These are phyloP conservation scores for Paradendryphiella salina DNA, from an alignment of 2,329 filamentous ascomycete genomes.

Conservation along the genomic window DNA sequence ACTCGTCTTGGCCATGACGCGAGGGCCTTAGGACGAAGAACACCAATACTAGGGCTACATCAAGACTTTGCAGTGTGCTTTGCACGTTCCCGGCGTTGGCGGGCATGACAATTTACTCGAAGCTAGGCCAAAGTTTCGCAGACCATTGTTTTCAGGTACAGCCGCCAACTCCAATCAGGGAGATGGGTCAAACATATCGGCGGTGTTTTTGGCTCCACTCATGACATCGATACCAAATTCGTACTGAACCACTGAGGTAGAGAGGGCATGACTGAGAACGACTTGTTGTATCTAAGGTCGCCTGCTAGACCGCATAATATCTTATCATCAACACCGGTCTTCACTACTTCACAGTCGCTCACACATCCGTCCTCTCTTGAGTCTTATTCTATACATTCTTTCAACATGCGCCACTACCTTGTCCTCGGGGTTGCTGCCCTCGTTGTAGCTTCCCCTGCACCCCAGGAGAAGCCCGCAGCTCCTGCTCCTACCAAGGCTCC, in stretches of 20 bases:
- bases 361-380: background rate
- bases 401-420: conserved; percentile 28
- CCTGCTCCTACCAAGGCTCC: conserved; percentile 12
- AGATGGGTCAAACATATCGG: conserved; percentile 8
- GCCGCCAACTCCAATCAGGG: conserved; percentile 7
- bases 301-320: background rate
- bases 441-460: conserved; percentile 27
- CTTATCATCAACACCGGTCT: conserved; percentile 11
- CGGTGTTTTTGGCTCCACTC: conserved; percentile 7
- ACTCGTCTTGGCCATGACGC: background rate
- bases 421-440: conserved; percentile 29
- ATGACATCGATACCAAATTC: conserved; percentile 12
- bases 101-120: conserved; percentile 7
- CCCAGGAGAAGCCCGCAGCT: conserved; percentile 3
- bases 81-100: conserved; percentile 11
- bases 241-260: conserved; percentile 1
- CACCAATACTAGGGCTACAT: background rate
- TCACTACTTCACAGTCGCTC: conserved; percentile 7
- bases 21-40: background rate
- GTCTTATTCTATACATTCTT: conserved; percentile 1
- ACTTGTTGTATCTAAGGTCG: conserved; percentile 9
- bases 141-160: conserved; percentile 9
- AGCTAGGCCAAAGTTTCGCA: conserved; percentile 12
- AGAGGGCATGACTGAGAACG: background rate
- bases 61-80: background rate